Percentiles rank a stretch among this genome's conserved stretches.
Conservation (phyloP, 495 filamentous ascomycete species). For the Penicillium antarcticum region DNA sequence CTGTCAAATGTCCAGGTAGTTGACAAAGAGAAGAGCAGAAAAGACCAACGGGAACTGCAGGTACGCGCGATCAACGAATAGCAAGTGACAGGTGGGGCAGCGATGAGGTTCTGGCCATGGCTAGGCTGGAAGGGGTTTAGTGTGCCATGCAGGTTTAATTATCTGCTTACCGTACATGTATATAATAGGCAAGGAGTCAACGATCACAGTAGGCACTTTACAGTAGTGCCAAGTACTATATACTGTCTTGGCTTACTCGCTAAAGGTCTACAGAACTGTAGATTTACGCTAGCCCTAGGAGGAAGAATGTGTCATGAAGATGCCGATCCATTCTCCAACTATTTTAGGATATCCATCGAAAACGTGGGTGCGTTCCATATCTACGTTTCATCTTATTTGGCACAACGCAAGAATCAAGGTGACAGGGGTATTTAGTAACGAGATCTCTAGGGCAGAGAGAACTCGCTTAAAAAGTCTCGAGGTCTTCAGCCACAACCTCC, state of each 20-base stretch:
- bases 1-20: not conserved
- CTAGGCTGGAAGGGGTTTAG: conserved; percentile 8
- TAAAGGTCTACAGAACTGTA: no score
- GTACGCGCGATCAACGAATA: conserved; percentile 15
- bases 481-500: conserved; percentile 35
- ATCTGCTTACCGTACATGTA: not conserved
- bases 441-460: conserved; percentile 6
- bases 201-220: no score
- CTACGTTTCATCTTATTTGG: conserved; percentile 15
- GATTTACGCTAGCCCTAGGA: no score
- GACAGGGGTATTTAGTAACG: conserved; percentile 25
- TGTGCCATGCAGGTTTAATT: conserved; percentile 18
- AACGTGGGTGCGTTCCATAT: conserved; percentile 16
- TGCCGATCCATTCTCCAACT: conserved; percentile 3
- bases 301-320: not conserved
- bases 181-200: not conserved
- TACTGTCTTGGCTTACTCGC: not conserved
- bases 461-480: conserved; percentile 48
- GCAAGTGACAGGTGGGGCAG: conserved; percentile 8
- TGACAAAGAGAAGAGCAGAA: not conserved
- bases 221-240: not conserved
- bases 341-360: conserved; percentile 3
- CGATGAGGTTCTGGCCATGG: conserved; percentile 11
- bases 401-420: conserved; percentile 4
- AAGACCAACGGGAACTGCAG: conserved; percentile 9